Evolutionary conservation across 345 rosid species (phyloP).

Genomic region (Camelina neglecta): DNA sequence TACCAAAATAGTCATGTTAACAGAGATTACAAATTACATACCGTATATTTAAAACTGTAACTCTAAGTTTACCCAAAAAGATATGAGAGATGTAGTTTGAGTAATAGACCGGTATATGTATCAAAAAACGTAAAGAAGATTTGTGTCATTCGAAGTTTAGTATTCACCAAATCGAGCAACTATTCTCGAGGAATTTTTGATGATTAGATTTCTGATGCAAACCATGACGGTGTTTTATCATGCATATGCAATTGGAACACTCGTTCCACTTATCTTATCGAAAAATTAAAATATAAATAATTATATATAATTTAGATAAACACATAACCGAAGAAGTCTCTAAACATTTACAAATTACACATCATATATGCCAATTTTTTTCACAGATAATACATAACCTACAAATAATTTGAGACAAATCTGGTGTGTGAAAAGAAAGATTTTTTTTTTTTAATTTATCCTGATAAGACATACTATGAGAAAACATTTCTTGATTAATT

Average conservation of each 20-base stretch:
- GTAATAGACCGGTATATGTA: neutral
- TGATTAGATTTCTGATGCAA: neutral
- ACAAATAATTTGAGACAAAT: neutral
- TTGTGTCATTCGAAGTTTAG: no score
- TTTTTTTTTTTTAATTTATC: neutral
- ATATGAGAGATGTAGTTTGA: neutral
- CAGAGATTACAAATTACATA: neutral
- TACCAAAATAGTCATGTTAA: neutral
- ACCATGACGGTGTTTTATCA: neutral
- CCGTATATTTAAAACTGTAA: neutral
- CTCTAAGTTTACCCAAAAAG: neutral
- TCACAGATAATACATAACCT: neutral
- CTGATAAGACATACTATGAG: neutral
- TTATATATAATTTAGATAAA: neutral
- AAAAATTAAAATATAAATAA: neutral
- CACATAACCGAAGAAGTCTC: neutral
- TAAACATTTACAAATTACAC: no score
- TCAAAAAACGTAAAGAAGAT: neutral
- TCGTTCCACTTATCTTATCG: neutral
- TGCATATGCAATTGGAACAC: neutral
- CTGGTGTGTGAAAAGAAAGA: neutral
- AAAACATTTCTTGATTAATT: neutral
- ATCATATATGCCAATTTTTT: no score
- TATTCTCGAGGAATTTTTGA: neutral
- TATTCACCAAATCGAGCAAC: neutral